These are phyloP conservation scores for Flueggea neowawraea DNA, from an alignment of 441 rosid genomes.

Conservation along the genomic window DNA sequence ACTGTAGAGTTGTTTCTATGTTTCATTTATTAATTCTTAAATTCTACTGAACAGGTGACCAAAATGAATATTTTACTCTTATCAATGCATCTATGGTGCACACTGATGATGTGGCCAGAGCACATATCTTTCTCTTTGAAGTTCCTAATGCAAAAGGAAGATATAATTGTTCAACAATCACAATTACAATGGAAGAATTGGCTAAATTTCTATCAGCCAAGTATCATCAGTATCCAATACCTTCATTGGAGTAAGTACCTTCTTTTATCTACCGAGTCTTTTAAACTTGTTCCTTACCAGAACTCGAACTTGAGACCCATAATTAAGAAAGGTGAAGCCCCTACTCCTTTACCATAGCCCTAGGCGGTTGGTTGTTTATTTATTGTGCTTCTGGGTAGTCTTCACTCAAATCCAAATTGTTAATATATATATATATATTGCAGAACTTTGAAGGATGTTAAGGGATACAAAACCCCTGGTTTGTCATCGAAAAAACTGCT, in stretches of 20 bases:
- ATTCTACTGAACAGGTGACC: no score
- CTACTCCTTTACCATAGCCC: no score
- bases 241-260: slow-evolving; percentile 31
- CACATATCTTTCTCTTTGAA: slow-evolving; percentile 45
- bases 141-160: slow-evolving; percentile 22
- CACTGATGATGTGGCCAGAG: slow-evolving; percentile 35
- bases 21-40: no score
- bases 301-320: no score
- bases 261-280: no score
- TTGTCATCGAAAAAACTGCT: slow-evolving; percentile 31
- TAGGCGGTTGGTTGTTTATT: no score
- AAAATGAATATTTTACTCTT: no score
- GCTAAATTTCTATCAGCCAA: neutral
- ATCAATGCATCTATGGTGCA: slow-evolving; percentile 38
- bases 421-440: neutral
- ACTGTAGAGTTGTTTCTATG: no score
- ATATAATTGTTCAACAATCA: neutral
- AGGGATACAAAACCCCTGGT: neutral
- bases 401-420: no score
- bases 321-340: no score
- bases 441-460: slow-evolving; percentile 21
- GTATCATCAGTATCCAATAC: slow-evolving; percentile 22
- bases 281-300: no score
- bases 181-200: neutral
- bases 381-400: neutral